These are phyloP conservation scores for Zymoseptoria tritici DNA, from an alignment of 2,329 filamentous ascomycete genomes.

Conservation along the genomic window DNA sequence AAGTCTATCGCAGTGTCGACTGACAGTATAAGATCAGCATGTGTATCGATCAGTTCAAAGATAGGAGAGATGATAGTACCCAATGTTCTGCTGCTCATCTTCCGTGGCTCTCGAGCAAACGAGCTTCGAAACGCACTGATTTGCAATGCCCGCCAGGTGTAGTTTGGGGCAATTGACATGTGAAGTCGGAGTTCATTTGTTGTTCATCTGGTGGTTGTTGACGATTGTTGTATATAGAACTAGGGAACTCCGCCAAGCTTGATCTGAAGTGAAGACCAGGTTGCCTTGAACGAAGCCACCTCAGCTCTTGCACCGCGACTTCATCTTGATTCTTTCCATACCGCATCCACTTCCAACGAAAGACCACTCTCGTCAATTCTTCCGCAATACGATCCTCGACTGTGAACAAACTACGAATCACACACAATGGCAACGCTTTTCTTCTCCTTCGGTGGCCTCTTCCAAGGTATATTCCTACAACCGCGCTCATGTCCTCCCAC, in stretches of 20 bases:
- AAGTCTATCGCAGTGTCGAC: slow-evolving; percentile 46
- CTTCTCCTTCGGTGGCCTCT: slow-evolving; percentile 60
- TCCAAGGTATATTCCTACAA: too few species aligned
- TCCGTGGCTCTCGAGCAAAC: neutral
- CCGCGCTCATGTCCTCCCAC: too few species aligned
- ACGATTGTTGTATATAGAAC: neutral
- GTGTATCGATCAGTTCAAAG: neutral
- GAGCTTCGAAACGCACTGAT: slow-evolving; percentile 10
- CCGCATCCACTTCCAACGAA: neutral
- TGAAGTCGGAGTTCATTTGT: neutral
- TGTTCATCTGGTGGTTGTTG: neutral
- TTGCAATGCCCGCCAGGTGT: slow-evolving; percentile 17
- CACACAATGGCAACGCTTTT: slow-evolving; percentile 44
- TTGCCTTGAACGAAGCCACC: neutral
- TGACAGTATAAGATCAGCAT: slow-evolving; percentile 2
- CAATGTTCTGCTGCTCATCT: neutral
- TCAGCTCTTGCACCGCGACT: neutral
- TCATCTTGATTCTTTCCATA: neutral
- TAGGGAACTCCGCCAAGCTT: neutral
- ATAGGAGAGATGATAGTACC: neutral
- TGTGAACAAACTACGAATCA: neutral
- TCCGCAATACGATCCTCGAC: slow-evolving; percentile 2
- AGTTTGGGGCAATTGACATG: slow-evolving; percentile 16
- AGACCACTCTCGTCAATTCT: neutral
- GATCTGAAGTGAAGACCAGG: neutral